Base-by-base conservation (phyloP, 768 basidiomycete genomes). In the Xerocomus brunneocitrinus region DNA sequence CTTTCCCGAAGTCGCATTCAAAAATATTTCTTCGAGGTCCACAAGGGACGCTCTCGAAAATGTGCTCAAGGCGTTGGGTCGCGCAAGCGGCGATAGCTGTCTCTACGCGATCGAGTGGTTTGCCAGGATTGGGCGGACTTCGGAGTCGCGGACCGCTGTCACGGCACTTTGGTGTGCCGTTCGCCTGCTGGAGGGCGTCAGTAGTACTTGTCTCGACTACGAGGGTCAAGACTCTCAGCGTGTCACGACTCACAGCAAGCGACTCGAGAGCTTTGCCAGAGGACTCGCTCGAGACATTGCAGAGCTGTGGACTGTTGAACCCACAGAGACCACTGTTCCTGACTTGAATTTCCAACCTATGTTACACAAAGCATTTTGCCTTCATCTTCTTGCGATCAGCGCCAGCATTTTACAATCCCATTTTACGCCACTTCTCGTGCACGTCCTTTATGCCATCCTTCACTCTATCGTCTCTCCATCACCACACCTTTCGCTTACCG, bases 81-180 rank as follows among this genome's bases (percentile, higher is more conserved):
- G 64, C 16, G 86, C 85, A 10, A 82, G 79, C 3, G 86, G 85
- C 1, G 85, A 89, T 50, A 73, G 76, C 14, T 83, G 82, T 47
- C 72, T 94, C 27, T 89, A 83, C 56, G 76, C 92, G 8, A 83
- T 93, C 5, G 89, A 94, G 60, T 95, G 95, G 84, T 85, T 95
- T 57, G 68, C 82, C 12, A 77, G 77, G 43, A 74, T 83, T 12
- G 78, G 78, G 0, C 71, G 74, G 41, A 69, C 69, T 32, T 76
- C 80, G 24, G 71, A 67, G 16, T 76, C 73, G 9, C 67, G 61
- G 9, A 71, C 73, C 25, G 79, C 83, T 16, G 81, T 84, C 1
- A 78, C 87, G 0, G 92, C 92, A 3, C 73, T 95, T 24, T 98
- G 93, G 93, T 88, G 90, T 58, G 86, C 89, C 3, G 80, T 81